Base-by-base conservation (phyloP, 108 stramenopile genomes). In the Skeletonema costatum region DNA sequence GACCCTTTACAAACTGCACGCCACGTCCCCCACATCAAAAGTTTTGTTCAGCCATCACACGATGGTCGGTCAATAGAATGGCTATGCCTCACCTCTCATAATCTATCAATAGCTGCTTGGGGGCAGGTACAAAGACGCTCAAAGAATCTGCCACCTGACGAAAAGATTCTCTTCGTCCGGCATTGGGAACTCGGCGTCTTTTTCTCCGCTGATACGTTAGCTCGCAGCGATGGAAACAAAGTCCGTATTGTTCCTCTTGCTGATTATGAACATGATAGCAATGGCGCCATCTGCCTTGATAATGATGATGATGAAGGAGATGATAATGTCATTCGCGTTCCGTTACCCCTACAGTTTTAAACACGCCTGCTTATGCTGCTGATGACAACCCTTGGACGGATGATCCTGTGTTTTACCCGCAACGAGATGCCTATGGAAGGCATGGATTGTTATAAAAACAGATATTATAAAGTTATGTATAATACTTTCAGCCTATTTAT, bases 151-250 rank as follows among this genome's bases (percentile, higher is more conserved):
- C 64, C 11, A 33, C 4, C 31, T 8, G 53, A 65, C 21, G 86
- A 82, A n/a, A 64, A 77, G 60, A 48, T 68, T 12, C 64, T 90
- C 11, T 82, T 81, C 44, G 70, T 91, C 9, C 67, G 76, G 25
- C 81, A 85, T 74, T 94, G 91, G 91, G 93, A 94, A 64, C 72
- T 94, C 62, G 91, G 91, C 17, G 83, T 92, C 1, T 89, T 90
- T 66, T n/a, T 93, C 9, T 82, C 88, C 30, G 85, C 90, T 14
- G 51, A 68, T 13, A 83, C 78, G 2, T 58, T 90, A 51, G 3
- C 50, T 51, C 50, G 50, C n/a, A n/a, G 50, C 50, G 12, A 19
- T 51, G 50, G 50, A n/a, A 51, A 51, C 5, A 19, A 19, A 51
- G 17, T 51, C 19, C 50, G 50, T 4, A 19, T 51, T 51, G 50